Evolutionary conservation across 768 basidiomycete genomes (phyloP), one percentile per base, ranked within the genome.

Genomic region (Lentinula lateritia): DNA sequence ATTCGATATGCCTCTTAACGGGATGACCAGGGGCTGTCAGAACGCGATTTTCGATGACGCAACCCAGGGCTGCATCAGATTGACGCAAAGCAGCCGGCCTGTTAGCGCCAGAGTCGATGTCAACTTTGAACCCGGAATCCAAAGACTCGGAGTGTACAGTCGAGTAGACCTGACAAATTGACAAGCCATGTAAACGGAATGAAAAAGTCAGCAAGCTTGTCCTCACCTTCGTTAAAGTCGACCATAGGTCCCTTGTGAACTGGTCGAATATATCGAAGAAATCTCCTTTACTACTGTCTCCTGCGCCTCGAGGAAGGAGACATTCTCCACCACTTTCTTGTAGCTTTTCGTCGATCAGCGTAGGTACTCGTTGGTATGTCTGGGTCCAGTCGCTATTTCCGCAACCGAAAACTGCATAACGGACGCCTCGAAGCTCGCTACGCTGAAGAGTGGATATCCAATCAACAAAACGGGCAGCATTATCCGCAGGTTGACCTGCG

Each of bases 341-440:
- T 16, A 71, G 60, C 28, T 64, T 38, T n/a, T 69, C 66, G 65
- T 82, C 80, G 61, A 76, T 68, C 6, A 78, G 66, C 39, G 36
- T 74, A 2, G 81, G 81, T 28, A 83, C 75, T 15, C 75, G 73
- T 66, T 81, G 80, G 67, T 73, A 83, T 3, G 80, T 81, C 39
- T 71, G 65, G 16, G 73, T 73, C 80, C 81, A 83, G 63, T 83
- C 81, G 46, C 71, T 72, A 67, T 83, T 78, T 5, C 81, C 81
- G 62, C 79, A 80, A 2, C 80, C 81, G 56, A 83, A 82, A 23
- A 83, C 78, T 2, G 76, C 77, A 59, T 74, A 83, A 32, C 69
- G 68, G 18, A 78, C 72, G 50, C 71, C 69, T 3, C 63, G 64
- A 52, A 78, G 64, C 58, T 70, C 68, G 36, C 61, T 50, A 39